phyloP scores from a whole-genome alignment of 257 asterid genomes.

The Lantana camara region DNA sequence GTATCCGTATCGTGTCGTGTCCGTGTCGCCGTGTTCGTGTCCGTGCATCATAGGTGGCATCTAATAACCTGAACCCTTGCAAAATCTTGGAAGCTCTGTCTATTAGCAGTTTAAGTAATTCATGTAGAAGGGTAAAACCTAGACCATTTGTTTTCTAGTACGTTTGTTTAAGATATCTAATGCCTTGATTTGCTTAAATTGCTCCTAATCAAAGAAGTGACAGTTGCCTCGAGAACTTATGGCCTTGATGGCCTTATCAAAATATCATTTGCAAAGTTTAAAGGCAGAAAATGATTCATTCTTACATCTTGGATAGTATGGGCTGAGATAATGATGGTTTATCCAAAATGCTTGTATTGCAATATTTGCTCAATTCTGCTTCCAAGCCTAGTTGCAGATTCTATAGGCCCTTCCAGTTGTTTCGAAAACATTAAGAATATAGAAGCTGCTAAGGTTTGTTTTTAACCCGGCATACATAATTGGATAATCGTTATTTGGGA shows the following conservation, averaged over 20 bases:
- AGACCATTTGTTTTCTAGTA: background rate
- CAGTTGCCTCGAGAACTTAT: conserved; percentile 7
- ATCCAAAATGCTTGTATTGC: too few relatives aligned
- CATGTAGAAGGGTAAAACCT: background rate
- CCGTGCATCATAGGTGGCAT: background rate
- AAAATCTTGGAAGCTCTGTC: conserved; percentile 15
- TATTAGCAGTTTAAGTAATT: background rate
- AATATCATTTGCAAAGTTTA: conserved; percentile 7
- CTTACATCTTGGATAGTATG: background rate
- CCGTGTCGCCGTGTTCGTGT: too few relatives aligned
- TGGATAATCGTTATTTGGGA: too few relatives aligned
- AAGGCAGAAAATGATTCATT: conserved; percentile 9
- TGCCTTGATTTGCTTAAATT: background rate
- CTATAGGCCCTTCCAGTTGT: too few relatives aligned
- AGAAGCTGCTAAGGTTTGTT: too few relatives aligned
- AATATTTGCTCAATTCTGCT: too few relatives aligned
- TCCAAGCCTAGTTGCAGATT: too few relatives aligned
- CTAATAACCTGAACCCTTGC: conserved; percentile 1
- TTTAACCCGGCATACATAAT: too few relatives aligned
- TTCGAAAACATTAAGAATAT: too few relatives aligned
- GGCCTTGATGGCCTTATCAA: too few relatives aligned
- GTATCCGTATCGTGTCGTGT: too few relatives aligned
- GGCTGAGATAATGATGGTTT: too few relatives aligned
- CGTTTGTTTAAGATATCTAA: conserved; percentile 13
- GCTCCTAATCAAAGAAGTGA: background rate